Evolutionary conservation across 495 filamentous ascomycete species (phyloP).

Genomic region (Trichoderma reesei): DNA sequence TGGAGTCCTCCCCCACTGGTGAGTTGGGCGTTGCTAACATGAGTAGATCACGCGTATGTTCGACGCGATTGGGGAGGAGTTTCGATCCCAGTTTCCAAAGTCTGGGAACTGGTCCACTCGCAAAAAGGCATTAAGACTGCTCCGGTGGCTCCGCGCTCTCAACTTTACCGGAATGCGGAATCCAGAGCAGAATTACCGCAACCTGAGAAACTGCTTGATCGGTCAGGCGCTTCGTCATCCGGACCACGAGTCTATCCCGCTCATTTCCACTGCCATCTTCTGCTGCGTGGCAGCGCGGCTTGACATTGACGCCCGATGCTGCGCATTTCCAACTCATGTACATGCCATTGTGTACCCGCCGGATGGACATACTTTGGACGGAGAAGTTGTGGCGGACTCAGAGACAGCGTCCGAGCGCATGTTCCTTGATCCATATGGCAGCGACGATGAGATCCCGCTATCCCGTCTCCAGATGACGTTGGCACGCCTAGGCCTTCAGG

Average conservation of each 20-base stretch:
- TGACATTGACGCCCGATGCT: conserved; percentile 61
- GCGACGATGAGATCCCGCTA: conserved; percentile 52
- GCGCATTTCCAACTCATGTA: conserved; percentile 71
- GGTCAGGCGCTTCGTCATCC: conserved; percentile 62
- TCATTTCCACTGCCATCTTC: conserved; percentile 58
- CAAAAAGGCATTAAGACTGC: conserved; percentile 55
- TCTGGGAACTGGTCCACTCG: conserved; percentile 46
- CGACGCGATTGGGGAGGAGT: conserved; percentile 48
- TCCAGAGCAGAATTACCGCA: conserved; percentile 55
- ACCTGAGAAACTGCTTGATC: conserved; percentile 76
- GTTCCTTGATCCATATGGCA: conserved; percentile 78
- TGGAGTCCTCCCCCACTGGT: neutral
- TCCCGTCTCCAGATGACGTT: conserved; percentile 51
- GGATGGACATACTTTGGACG: conserved; percentile 53
- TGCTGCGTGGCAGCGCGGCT: conserved; percentile 41
- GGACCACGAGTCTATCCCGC: conserved; percentile 62
- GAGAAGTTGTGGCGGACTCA: conserved; percentile 20
- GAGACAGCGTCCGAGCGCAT: conserved; percentile 42
- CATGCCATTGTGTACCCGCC: conserved; percentile 59
- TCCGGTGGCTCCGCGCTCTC: conserved; percentile 52
- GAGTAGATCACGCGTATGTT: conserved; percentile 49
- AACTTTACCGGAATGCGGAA: conserved; percentile 58
- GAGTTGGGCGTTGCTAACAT: conserved; percentile 10
- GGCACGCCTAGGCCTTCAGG: conserved; percentile 49
- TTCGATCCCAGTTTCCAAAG: conserved; percentile 39